Evolutionary conservation across 306 rosid genomes (phyloP).

Genomic region (Medicago ruthenica): DNA sequence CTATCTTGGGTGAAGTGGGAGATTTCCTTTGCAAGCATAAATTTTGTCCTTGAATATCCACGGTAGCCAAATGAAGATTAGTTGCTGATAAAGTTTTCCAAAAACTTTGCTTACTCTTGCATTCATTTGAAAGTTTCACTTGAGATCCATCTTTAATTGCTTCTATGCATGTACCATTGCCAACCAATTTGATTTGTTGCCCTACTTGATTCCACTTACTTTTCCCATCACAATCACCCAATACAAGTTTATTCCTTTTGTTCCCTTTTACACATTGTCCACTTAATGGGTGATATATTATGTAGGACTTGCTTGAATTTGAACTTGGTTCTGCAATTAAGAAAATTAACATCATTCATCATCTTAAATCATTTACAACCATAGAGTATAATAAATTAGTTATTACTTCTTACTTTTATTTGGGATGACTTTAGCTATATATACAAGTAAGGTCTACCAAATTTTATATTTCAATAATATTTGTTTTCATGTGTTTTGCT

Average conservation of each 20-base stretch:
- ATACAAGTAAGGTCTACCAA: background rate
- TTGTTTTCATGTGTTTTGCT: no score
- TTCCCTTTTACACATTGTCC: conserved; percentile 48
- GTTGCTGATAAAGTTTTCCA: conserved; percentile 42
- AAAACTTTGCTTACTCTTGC: conserved; percentile 36
- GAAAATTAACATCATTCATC: background rate
- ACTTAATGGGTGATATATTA: conserved; percentile 43
- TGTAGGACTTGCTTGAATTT: conserved; percentile 28
- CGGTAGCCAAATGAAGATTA: conserved; percentile 48
- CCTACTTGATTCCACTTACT: conserved; percentile 44
- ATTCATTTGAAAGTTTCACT: conserved; percentile 22
- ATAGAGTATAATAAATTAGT: no score
- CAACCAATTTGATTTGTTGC: conserved; percentile 35
- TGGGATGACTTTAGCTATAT: background rate
- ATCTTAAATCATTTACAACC: background rate
- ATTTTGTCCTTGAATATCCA: background rate
- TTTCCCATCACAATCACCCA: conserved; percentile 32
- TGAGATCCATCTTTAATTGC: conserved; percentile 39
- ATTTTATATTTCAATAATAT: no score
- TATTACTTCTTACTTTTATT: no score
- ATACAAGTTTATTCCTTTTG: conserved; percentile 24
- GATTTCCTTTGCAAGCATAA: conserved; percentile 42
- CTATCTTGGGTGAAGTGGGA: conserved; percentile 28
- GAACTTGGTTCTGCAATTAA: conserved; percentile 48
- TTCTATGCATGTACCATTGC: conserved; percentile 24